phyloP scores from a whole-genome alignment of 257 asterid genomes.

The Catharanthus roseus region DNA sequence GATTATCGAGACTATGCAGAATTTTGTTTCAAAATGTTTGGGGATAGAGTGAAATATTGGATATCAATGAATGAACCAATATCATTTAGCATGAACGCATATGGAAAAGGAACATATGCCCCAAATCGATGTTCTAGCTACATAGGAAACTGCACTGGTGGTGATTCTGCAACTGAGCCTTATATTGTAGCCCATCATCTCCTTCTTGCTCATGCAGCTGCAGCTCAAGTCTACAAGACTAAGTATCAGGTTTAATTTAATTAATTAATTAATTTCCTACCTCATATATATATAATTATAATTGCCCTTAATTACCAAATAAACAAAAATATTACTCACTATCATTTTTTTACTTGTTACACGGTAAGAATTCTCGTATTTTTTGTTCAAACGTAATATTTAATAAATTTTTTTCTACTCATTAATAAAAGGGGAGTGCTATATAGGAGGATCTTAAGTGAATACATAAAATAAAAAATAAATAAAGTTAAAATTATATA shows the following conservation, averaged over 20 bases:
- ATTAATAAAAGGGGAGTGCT: no score
- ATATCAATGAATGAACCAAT: neutral
- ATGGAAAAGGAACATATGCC: conserved; percentile 2
- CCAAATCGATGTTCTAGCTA: conserved; percentile 2
- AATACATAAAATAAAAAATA: no score
- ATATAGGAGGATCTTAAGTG: no score
- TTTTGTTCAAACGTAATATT: no score
- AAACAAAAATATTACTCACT: no score
- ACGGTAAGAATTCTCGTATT: no score
- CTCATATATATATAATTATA: no score
- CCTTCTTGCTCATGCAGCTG: conserved; percentile 14
- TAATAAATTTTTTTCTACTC: no score
- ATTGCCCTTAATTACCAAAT: no score
- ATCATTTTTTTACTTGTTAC: no score
- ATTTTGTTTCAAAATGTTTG: neutral
- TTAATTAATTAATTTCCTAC: no score
- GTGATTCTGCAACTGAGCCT: conserved; percentile 9
- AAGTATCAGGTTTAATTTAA: conserved; percentile 2
- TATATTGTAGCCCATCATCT: conserved; percentile 6
- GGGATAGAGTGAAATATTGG: conserved; percentile 9
- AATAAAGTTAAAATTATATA: no score
- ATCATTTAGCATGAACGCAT: neutral
- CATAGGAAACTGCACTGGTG: conserved; percentile 2
- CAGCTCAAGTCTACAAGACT: neutral
- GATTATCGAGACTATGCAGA: conserved; percentile 7